Evolutionary conservation across 192 early-diverging fungal species (phyloP).

Genomic region (Phycomyces blakesleeanus): DNA sequence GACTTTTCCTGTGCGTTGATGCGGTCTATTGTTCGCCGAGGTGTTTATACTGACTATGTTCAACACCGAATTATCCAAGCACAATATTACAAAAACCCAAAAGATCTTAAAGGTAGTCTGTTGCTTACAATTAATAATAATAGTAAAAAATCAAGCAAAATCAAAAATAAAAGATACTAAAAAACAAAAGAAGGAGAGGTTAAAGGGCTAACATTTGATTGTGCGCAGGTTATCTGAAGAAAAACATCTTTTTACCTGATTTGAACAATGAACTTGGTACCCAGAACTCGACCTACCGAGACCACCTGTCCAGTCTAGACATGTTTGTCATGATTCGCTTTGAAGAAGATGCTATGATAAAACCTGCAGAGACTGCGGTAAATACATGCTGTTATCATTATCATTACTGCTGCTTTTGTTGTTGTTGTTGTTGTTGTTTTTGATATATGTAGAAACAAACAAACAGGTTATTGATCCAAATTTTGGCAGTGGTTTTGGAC

Average conservation of each 20-base stretch:
- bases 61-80: constrained; percentile 85
- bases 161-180: background rate
- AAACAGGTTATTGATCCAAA: background rate
- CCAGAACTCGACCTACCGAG: constrained; percentile 57
- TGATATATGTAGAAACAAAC: constrained; percentile 15
- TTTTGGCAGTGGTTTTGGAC: constrained; percentile 66
- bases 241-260: constrained; percentile 83
- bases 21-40: constrained; percentile 70
- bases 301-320: constrained; percentile 59
- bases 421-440: no score
- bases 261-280: constrained; percentile 73
- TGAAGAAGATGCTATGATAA: constrained; percentile 71
- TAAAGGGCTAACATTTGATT: constrained; percentile 31
- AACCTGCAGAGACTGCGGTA: constrained; percentile 57
- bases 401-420: no score
- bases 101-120: constrained; percentile 17
- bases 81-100: constrained; percentile 83
- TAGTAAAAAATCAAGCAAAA: background rate
- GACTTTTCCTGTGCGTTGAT: constrained; percentile 65
- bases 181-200: background rate
- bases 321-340: constrained; percentile 84
- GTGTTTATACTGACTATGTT: constrained; percentile 84
- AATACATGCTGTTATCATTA: background rate
- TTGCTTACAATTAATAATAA: background rate
- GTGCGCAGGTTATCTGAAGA: constrained; percentile 66